Base-by-base conservation (phyloP, 805 yeast species). In the Kuraishia cidri region DNA sequence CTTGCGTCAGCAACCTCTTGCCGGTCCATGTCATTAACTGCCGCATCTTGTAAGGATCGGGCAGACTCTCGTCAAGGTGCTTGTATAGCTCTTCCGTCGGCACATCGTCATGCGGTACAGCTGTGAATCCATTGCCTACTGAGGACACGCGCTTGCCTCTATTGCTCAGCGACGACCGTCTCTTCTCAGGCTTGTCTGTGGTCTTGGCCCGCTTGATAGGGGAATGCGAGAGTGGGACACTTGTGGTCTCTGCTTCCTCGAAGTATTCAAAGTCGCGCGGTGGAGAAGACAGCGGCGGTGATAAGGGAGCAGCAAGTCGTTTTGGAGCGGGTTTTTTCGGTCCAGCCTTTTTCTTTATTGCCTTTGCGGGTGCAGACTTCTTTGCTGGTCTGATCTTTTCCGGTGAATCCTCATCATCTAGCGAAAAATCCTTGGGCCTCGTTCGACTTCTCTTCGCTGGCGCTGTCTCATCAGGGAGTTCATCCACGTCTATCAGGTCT, bases 61-160 rank as follows among this genome's bases (percentile, higher is more conserved):
- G 83, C 25, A 78, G 43, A 23, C 69, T 66, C 4, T 60, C 50
- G 40, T 80, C 82, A 21, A 82, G 51, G 44, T 75, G 76, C 45
- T 79, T 79, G 49, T 69, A 74, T 44, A 74, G 74, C 33, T 75
- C 76, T 7, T 55, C 43, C 1, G 63, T 58, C 0, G 73, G 65
- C 1, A 82, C 72, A 29, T 73, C 76, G 1, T 65, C 60, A 48
- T 81, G 88, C 2, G 88, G 88, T 20, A 66, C 68, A 0, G 79
- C 83, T 2, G 61, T 63, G 42, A 73, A 74, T 3, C 88, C 90
- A 45, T 78, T 79, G 2, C 88, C 87, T 5, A 81, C 69, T 0
- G 87, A 77, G 46, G 83, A 80, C 2, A 77, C 71, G 19, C 92
- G 54, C 44, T 78, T 79, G 6, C 92, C 92, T 22, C 92, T 58